phyloP scores from a whole-genome alignment of 78 protist species.

The Carpediemonas membranifera region DNA sequence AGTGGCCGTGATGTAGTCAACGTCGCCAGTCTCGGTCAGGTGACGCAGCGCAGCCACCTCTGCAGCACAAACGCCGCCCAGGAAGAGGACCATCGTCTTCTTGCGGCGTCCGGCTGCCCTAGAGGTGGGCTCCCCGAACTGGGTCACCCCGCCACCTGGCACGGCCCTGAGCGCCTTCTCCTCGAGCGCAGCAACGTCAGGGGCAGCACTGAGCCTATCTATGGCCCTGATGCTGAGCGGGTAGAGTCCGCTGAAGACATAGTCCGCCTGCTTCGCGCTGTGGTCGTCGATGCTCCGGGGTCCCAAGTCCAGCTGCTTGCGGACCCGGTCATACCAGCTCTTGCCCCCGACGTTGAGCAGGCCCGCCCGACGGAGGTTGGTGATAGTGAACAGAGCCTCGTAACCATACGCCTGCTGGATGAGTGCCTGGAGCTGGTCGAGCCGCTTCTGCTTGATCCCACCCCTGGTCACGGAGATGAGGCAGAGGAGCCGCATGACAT shows the following conservation, averaged over 20 bases:
- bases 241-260: constrained; percentile 63
- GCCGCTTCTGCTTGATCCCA: constrained; percentile 48
- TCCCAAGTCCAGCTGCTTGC: background rate
- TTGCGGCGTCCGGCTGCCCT: background rate
- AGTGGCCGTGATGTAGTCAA: constrained; percentile 48
- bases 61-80: constrained; percentile 69
- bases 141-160: constrained; percentile 17
- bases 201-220: constrained; percentile 23
- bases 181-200: background rate
- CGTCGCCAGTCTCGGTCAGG: constrained; percentile 22
- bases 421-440: constrained; percentile 21
- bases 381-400: constrained; percentile 37
- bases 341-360: constrained; percentile 29
- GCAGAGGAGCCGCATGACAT: constrained; percentile 42
- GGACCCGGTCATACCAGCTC: constrained; percentile 4
- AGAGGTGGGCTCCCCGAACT: background rate
- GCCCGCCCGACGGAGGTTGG: constrained; percentile 42
- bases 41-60: constrained; percentile 70
- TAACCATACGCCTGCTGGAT: constrained; percentile 62
- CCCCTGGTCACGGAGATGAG: constrained; percentile 32
- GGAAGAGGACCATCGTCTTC: constrained; percentile 53
- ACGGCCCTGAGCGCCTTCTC: constrained; percentile 8
- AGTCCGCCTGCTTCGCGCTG: background rate
- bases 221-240: constrained; percentile 59
- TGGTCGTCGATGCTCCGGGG: constrained; percentile 46